These are phyloP conservation scores for Entophlyctis luteolus DNA, from an alignment of 192 early-diverging fungal genomes.

Conservation along the genomic window DNA sequence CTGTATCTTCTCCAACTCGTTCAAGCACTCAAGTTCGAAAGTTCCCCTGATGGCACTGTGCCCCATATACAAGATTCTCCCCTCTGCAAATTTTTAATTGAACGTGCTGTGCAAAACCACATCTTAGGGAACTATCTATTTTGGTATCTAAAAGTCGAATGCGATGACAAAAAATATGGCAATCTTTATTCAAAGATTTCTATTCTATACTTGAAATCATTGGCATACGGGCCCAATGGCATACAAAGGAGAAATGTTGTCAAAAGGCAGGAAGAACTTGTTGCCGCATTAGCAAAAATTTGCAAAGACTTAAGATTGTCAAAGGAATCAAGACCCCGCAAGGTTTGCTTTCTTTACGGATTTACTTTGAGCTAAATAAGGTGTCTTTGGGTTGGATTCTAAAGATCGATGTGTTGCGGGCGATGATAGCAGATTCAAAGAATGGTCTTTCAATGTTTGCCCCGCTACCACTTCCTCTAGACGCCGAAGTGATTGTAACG, in stretches of 20 bases:
- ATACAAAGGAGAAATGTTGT: slow-evolving; percentile 67
- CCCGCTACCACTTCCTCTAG: slow-evolving; percentile 83
- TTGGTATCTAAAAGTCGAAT: slow-evolving; percentile 95
- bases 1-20: slow-evolving; percentile 95
- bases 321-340: slow-evolving; percentile 83
- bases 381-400: no score
- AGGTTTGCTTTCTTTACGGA: slow-evolving; percentile 50
- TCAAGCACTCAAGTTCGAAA: slow-evolving; percentile 95
- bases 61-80: slow-evolving; percentile 38
- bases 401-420: slow-evolving; percentile 77
- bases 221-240: slow-evolving; percentile 66
- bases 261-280: slow-evolving; percentile 77
- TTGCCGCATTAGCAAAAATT: slow-evolving; percentile 68
- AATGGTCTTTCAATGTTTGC: slow-evolving; percentile 72
- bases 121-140: slow-evolving; percentile 85
- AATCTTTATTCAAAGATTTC: slow-evolving; percentile 84
- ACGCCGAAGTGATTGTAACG: slow-evolving; percentile 81
- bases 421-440: slow-evolving; percentile 77
- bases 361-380: no score
- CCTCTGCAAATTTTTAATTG: slow-evolving; percentile 84
- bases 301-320: slow-evolving; percentile 68
- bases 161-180: slow-evolving; percentile 75
- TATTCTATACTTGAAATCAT: slow-evolving; percentile 72
- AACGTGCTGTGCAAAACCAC: slow-evolving; percentile 76
- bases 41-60: slow-evolving; percentile 33